Base-by-base conservation (phyloP, 2,329 filamentous ascomycete genomes). In the Pseudopithomyces maydicus region DNA sequence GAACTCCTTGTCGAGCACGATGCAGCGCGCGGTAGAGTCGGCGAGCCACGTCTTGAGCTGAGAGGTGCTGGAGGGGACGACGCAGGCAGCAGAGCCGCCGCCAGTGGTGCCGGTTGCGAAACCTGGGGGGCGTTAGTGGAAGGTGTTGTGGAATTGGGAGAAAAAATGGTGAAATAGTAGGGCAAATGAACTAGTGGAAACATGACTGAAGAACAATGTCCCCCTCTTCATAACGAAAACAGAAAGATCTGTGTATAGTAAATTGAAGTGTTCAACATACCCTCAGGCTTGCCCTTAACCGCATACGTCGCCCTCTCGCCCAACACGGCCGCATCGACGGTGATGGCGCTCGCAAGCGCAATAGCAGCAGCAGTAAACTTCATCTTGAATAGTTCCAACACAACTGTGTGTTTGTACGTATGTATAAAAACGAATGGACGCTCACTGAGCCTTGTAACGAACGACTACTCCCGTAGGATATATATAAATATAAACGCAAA, bases 11-110 rank as follows among this genome's bases (percentile, higher is more conserved):
- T 80, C 79, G 26, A 88, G 77, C 53, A 88, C 79, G 64, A 89
- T 88, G 57, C 83, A 81, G 22, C 85, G 81, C 12, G 85, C 65
- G 19, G 77, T 70, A 53, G 73, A 74, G 70, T 87, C 84, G 8
- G 78, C 78, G 5, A 89, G 81, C 75, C 87, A 88, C 38, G 77
- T 80, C 70, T 83, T 81, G 45, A 88, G 81, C 80, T 89, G 79
- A 22, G 75, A 79, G 41, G 73, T 85, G 47, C 78, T 82, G 17
- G 71, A 77, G 12, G 85, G 85, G 63, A 84, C 83, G 17, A 83
- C 83, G 26, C 83, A 71, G 8, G 78, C 74, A 20, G 83, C 85
- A 57, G 64, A 78, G 52, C 85, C 85, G 66, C 86, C 86, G 36
- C 86, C 86, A 17, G 86, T 88, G 26, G 85, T 82, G 47, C 84